Evolutionary conservation across 148 eudicot species (phyloP), one percentile per base, ranked within the genome.

Genomic region (Amaranthus cruentus): DNA sequence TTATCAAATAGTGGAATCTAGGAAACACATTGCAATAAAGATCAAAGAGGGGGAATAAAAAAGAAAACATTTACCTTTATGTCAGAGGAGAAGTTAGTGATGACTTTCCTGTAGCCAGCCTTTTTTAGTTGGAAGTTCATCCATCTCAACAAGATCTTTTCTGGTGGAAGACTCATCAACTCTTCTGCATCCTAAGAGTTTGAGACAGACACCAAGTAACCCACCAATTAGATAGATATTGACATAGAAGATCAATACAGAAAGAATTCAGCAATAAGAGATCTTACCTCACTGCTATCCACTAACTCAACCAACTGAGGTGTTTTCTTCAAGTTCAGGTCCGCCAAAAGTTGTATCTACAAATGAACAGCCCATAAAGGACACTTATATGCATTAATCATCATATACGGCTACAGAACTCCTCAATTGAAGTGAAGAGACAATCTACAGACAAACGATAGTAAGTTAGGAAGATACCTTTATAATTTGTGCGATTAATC

Each of bases 311-410:
- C 87, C 75, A 96, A 67, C 68, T 96, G 99, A 75, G 99, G 99
- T 50, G 99, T 96, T 82, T 89, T 96, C 89, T 85, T 92, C 62
- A 96, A 83, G 83, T 96, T 92, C 81, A 96, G 99, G 79, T 96
- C 99, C 11, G 99, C 96, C 82, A 96, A 75, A 64, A 96, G 89
- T 92, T 96, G 99, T 83, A 96, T 96, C 99, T 96, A 69, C 49
- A 76, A 43, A 71, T 5, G 38, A 62, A 46, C 55, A 59, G 61
- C 44, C 70, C 13, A 53, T 69, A 66, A 54, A 42, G 49, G 14
- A 56, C 60, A 63, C 8, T 50, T 4, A n/a, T 42, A 68, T 56
- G 55, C 50, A 75, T 62, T 62, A 54, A 21, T 4, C 55, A 51
- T 72, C 57, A 65, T 59, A 9, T 38, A 54, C 21, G 38, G 55